These are phyloP conservation scores for Bjerkandera adusta DNA, from an alignment of 1,284 basidiomycete species.

Conservation along the genomic window DNA sequence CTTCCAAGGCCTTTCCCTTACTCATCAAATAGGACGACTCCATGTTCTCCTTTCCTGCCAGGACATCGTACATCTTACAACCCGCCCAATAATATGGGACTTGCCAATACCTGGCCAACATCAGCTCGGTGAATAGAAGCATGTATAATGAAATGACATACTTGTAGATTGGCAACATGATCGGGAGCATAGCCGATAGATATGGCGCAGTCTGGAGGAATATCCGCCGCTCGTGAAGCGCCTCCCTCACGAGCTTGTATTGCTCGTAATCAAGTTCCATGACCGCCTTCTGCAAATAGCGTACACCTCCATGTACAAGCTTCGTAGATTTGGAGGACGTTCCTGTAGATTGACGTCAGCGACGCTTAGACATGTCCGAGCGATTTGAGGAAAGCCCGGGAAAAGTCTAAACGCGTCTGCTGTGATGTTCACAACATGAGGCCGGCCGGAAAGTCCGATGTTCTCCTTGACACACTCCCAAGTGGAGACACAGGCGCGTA, in stretches of 20 bases:
- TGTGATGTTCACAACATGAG: background rate
- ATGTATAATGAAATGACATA: slow-evolving; percentile 32
- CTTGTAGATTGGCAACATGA: slow-evolving; percentile 93
- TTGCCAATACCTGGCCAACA: slow-evolving; percentile 80
- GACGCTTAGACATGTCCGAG: background rate
- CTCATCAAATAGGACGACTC: slow-evolving; percentile 94
- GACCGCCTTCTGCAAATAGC: slow-evolving; percentile 96
- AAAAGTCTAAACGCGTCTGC: background rate
- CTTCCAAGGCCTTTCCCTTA: slow-evolving; percentile 89
- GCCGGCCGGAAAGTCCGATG: background rate
- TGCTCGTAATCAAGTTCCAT: slow-evolving; percentile 96
- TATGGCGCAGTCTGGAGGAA: slow-evolving; percentile 97
- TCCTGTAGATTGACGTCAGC: too few species aligned
- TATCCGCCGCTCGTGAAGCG: slow-evolving; percentile 88
- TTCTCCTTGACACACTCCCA: background rate
- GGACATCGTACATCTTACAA: slow-evolving; percentile 94
- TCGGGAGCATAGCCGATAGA: slow-evolving; percentile 88
- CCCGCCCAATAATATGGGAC: slow-evolving; percentile 96
- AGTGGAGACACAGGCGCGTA: background rate
- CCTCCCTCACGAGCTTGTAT: slow-evolving; percentile 95
- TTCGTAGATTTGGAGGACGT: slow-evolving; percentile 98
- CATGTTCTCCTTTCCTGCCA: slow-evolving; percentile 98
- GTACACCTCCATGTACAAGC: slow-evolving; percentile 95
- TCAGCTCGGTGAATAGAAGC: background rate
- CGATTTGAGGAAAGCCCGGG: background rate